Evolutionary conservation across 768 basidiomycete genomes (phyloP), one percentile per base, ranked within the genome.

Genomic region (Hortiboletus campestris): DNA sequence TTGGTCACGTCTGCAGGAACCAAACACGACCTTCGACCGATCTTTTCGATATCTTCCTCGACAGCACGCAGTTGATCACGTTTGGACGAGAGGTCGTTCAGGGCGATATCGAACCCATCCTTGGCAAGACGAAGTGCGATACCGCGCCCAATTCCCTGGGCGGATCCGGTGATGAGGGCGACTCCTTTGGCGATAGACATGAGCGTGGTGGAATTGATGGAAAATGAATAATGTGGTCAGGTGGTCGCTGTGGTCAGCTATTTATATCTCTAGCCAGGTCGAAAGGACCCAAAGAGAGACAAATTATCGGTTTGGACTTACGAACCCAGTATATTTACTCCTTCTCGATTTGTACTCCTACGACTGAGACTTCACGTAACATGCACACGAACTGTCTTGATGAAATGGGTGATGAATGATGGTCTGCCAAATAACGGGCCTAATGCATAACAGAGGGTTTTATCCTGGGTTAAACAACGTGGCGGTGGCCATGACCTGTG

Each of bases 1-100:
- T 62, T 40, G 10, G 69, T 62, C 3, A 83, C 76, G 54, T 83
- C 79, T 3, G 68, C 78, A 12, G 69, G 46, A 2, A 73, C 65
- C 20, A 62, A 35, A 7, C 62, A 40, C 3, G 68, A 59, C 44
- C 58, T 63, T 32, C 59, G 61, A 9, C 76, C 77, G 7, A 55
- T 55, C 12, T 63, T 60, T 6, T 55, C 57, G 12, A 78, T 68
- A 25, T 76, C 69, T 0, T 54, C 17, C 0, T 63, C 63, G 3
- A 76, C 58, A 14, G 58, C 48, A 14, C 66, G 62, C 0, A 81
- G 63, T 17, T 66, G 52, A 6, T 64, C 61, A 4, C 47, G 55
- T 40, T 72, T 70, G 0, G 65, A 57, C 0, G 68, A 58, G 8
- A 74, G 13, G 25, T 75, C 71, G 20, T 69, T 76, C 3, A 75